A percentile compares a stretch with the other conserved stretches of the same genome.
phyloP scores from a whole-genome alignment of 2,329 filamentous ascomycete species.

The Neodidymelliopsis sp. region DNA sequence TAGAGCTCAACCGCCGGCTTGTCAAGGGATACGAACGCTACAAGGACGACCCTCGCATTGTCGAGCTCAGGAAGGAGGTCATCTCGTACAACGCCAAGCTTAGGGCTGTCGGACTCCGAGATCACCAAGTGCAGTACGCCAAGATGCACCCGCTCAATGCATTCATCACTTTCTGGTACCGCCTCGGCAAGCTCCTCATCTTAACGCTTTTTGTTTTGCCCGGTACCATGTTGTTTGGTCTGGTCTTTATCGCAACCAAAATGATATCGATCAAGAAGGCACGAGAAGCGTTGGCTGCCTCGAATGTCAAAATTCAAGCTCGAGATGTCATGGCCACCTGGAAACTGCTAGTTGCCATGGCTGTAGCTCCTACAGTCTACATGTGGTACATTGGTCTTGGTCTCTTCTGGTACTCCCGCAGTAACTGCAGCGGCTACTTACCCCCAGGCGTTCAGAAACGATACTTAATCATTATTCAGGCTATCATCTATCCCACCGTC shows the following conservation, averaged over 20 bases:
- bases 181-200: conserved; percentile 77
- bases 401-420: conserved; percentile 53
- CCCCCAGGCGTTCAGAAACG: conserved; percentile 79
- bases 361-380: conserved; percentile 46
- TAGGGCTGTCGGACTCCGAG: conserved; percentile 83
- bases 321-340: conserved; percentile 52
- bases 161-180: conserved; percentile 78
- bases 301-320: conserved; percentile 51
- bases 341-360: conserved; percentile 52
- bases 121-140: conserved; percentile 94
- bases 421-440: conserved; percentile 82
- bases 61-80: conserved; percentile 76
- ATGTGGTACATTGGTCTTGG: conserved; percentile 41
- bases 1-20: conserved; percentile 91
- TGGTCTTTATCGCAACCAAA: conserved; percentile 49
- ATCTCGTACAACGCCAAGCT: conserved; percentile 87
- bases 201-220: conserved; percentile 84
- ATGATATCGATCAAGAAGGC: conserved; percentile 49
- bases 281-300: conserved; percentile 49
- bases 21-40: conserved; percentile 91
- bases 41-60: conserved; percentile 87
- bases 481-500: conserved; percentile 83
- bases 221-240: conserved; percentile 82
- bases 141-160: conserved; percentile 81
- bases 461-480: conserved; percentile 69